phyloP scores from a whole-genome alignment of 2,329 filamentous ascomycete species.

The Verticillium zaregamsianum region DNA sequence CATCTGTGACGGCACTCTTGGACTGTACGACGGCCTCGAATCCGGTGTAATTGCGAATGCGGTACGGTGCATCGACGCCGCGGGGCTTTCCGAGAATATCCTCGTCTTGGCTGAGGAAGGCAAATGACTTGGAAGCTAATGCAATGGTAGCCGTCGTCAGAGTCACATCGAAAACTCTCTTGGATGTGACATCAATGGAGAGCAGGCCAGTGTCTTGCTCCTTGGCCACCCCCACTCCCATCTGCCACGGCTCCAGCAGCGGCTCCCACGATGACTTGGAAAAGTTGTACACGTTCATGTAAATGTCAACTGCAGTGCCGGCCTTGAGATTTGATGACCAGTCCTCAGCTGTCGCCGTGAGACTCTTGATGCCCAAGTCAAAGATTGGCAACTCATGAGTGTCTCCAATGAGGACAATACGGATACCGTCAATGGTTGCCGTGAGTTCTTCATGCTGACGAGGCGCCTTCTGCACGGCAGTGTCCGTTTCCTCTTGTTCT shows the following conservation, averaged over 20 bases:
- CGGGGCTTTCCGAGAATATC: slow-evolving; percentile 92
- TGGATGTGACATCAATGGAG: slow-evolving; percentile 80
- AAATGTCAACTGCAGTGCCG: slow-evolving; percentile 86
- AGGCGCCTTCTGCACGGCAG: slow-evolving; percentile 1
- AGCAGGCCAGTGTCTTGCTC: slow-evolving; percentile 71
- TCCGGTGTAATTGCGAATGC: slow-evolving; percentile 91
- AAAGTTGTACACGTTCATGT: slow-evolving; percentile 97
- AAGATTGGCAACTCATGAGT: slow-evolving; percentile 92
- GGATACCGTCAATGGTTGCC: slow-evolving; percentile 81
- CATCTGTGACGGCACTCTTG: slow-evolving; percentile 62
- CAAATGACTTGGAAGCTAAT: slow-evolving; percentile 84
- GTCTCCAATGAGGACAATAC: slow-evolving; percentile 92
- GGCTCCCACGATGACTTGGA: slow-evolving; percentile 99
- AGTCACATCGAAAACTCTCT: slow-evolving; percentile 87
- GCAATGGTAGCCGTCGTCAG: slow-evolving; percentile 92
- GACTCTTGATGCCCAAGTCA: slow-evolving; percentile 89
- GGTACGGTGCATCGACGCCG: slow-evolving; percentile 86
- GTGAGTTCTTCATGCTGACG: slow-evolving; percentile 69
- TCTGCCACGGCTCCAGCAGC: slow-evolving; percentile 89
- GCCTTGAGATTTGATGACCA: slow-evolving; percentile 88
- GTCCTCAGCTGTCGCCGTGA: slow-evolving; percentile 78
- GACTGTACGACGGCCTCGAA: slow-evolving; percentile 85
- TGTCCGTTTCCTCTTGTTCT: slow-evolving; percentile 4
- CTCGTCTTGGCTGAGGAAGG: slow-evolving; percentile 82
- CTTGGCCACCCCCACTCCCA: slow-evolving; percentile 85